These are phyloP conservation scores for Fusarium napiforme DNA, from an alignment of 2,329 filamentous ascomycete genomes.

Conservation along the genomic window DNA sequence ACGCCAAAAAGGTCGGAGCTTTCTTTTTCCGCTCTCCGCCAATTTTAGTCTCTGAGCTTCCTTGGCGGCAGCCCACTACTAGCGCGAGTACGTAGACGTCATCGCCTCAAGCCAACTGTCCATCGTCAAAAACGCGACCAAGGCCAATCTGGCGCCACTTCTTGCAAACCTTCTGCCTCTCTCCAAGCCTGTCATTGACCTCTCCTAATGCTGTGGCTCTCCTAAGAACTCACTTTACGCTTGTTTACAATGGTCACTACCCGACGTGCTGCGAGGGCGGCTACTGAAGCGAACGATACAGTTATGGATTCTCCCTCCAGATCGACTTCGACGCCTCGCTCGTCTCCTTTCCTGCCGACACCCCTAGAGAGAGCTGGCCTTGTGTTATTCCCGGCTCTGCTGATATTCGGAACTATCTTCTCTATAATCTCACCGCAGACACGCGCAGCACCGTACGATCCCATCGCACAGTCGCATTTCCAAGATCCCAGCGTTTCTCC, in stretches of 20 bases:
- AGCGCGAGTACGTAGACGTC: conserved; percentile 40
- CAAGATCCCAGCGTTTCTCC: conserved; percentile 67
- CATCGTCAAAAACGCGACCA: conserved; percentile 29
- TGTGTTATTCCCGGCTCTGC: conserved; percentile 77
- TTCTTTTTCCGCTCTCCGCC: conserved; percentile 29
- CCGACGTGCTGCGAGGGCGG: conserved; percentile 41
- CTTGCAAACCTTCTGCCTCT: background rate
- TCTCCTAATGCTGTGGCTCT: conserved; percentile 2
- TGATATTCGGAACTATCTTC: conserved; percentile 85
- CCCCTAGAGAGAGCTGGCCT: conserved; percentile 73
- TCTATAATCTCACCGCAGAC: conserved; percentile 79
- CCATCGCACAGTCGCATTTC: conserved; percentile 70
- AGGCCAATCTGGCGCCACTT: conserved; percentile 13
- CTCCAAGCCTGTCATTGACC: background rate
- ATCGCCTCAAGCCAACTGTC: conserved; percentile 31
- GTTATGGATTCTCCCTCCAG: conserved; percentile 19
- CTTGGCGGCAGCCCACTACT: conserved; percentile 27
- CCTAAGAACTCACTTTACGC: background rate
- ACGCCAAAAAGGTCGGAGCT: conserved; percentile 13
- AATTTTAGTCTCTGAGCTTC: background rate
- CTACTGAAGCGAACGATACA: conserved; percentile 24
- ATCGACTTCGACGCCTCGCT: conserved; percentile 49
- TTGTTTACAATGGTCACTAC: conserved; percentile 43
- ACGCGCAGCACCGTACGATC: conserved; percentile 71
- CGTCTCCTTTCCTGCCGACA: conserved; percentile 74